Evolutionary conservation across 306 rosid species (phyloP).

Genomic region (Quercus suber): DNA sequence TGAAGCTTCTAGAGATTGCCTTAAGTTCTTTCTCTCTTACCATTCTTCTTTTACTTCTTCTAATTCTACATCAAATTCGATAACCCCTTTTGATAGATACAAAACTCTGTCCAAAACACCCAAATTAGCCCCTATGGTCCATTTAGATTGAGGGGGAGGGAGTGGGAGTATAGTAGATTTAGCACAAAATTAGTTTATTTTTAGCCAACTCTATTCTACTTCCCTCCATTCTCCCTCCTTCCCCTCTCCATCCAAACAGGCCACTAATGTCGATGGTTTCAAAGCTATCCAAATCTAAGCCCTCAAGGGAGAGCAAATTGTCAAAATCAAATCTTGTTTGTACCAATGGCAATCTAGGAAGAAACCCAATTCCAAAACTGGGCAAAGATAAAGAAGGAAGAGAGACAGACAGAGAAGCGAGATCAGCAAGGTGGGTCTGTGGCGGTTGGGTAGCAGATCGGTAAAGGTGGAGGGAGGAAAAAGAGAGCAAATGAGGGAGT

Average conservation of each 20-base stretch:
- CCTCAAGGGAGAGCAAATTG: conserved; percentile 42
- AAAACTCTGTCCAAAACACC: conserved; percentile 42
- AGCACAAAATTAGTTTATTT: no score
- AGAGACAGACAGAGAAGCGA: no score
- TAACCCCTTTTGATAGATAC: conserved; percentile 35
- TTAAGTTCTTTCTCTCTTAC: conserved; percentile 57
- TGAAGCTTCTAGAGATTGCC: conserved; percentile 70
- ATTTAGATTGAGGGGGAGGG: no score
- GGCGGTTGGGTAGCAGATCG: no score
- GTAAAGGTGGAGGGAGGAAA: no score
- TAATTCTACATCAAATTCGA: conserved; percentile 15
- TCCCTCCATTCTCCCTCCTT: no score
- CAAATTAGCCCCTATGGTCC: conserved; percentile 25
- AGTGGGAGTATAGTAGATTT: no score
- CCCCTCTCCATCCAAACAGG: no score
- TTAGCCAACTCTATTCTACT: no score
- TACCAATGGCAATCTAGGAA: conserved; percentile 60
- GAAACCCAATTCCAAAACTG: conserved; percentile 32
- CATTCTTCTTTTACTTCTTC: conserved; percentile 37
- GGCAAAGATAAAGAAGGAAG: conserved; percentile 18
- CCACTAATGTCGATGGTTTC: conserved; percentile 11
- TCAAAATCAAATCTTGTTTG: conserved; percentile 46
- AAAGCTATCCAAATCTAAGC: conserved; percentile 34
- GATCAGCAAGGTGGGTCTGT: no score
- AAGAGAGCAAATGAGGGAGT: no score